phyloP scores from a whole-genome alignment of 257 asterid species.

The Rehmannia glutinosa region DNA sequence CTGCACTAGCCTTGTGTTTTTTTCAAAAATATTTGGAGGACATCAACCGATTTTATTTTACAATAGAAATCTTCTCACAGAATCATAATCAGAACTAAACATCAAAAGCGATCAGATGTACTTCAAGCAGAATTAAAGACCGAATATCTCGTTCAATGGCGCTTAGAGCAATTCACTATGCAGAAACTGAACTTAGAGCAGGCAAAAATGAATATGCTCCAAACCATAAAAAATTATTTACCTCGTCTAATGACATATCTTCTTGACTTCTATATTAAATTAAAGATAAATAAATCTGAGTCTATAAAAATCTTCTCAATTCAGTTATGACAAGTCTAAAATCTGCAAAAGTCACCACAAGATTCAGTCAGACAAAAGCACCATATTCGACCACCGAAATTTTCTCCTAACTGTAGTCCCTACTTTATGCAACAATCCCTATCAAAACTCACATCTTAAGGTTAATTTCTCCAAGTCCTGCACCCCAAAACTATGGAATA shows the following conservation, averaged over 20 bases:
- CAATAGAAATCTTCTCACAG: too few relatives aligned
- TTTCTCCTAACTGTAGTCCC: not conserved
- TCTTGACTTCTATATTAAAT: too few relatives aligned
- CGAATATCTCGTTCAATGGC: too few relatives aligned
- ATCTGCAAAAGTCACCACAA: conserved; percentile 6
- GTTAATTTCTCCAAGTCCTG: too few relatives aligned
- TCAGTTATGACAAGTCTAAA: not conserved
- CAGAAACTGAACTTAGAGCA: too few relatives aligned
- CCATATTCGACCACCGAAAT: not conserved
- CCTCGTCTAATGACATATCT: too few relatives aligned
- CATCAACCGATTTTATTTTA: not conserved
- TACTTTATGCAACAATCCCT: not conserved
- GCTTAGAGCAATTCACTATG: too few relatives aligned
- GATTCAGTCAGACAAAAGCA: not conserved
- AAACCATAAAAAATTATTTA: too few relatives aligned
- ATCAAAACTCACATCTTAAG: not conserved
- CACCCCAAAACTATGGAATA: not conserved
- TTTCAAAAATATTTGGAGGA: not conserved
- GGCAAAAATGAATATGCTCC: not conserved
- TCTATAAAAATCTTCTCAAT: not conserved
- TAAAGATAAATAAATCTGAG: not conserved
- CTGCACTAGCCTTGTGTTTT: not conserved
- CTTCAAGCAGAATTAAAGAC: too few relatives aligned
- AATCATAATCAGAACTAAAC: too few relatives aligned
- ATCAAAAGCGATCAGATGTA: too few relatives aligned